Percentiles rank a stretch among this genome's conserved stretches.
These are phyloP conservation scores for Dendrobium nobile DNA, from an alignment of 106 monocot genomes.

Conservation along the genomic window DNA sequence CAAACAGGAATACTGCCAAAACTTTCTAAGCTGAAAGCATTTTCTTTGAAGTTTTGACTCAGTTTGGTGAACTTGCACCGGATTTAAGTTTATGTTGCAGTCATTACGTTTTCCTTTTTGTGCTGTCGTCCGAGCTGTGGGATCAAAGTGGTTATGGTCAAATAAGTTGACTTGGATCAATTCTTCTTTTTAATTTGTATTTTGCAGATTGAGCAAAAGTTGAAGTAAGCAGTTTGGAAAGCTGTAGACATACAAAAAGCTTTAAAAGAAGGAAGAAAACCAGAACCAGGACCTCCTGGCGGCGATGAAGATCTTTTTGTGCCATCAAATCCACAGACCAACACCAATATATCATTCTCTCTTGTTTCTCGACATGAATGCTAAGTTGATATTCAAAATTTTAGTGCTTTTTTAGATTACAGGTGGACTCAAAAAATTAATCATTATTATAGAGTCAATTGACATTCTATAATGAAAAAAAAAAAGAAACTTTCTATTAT, in stretches of 20 bases:
- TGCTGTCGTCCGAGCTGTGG: background rate
- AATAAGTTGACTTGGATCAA: background rate
- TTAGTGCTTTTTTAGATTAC: background rate
- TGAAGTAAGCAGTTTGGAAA: constrained; percentile 75
- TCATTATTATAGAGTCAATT: background rate
- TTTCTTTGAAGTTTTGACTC: constrained; percentile 82
- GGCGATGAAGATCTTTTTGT: constrained; percentile 43
- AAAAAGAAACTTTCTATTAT: too few species aligned
- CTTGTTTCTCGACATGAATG: background rate
- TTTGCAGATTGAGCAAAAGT: constrained; percentile 65
- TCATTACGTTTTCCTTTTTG: background rate
- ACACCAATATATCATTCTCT: constrained; percentile 24
- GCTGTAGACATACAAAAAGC: constrained; percentile 73
- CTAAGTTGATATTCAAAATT: background rate
- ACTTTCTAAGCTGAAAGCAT: constrained; percentile 93
- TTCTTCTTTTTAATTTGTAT: background rate
- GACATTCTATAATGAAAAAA: background rate
- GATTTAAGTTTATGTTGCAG: constrained; percentile 50
- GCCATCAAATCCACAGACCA: constrained; percentile 21
- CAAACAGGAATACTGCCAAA: constrained; percentile 86
- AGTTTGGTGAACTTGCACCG: constrained; percentile 83
- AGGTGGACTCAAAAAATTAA: background rate
- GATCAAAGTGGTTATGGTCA: background rate
- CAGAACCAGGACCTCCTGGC: constrained; percentile 69
- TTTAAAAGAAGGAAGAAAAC: constrained; percentile 63